Percentiles rank a stretch among this genome's conserved stretches.
Evolutionary conservation across 2,329 filamentous ascomycete species (phyloP).

Genomic region (Fusarium cyanostomum): DNA sequence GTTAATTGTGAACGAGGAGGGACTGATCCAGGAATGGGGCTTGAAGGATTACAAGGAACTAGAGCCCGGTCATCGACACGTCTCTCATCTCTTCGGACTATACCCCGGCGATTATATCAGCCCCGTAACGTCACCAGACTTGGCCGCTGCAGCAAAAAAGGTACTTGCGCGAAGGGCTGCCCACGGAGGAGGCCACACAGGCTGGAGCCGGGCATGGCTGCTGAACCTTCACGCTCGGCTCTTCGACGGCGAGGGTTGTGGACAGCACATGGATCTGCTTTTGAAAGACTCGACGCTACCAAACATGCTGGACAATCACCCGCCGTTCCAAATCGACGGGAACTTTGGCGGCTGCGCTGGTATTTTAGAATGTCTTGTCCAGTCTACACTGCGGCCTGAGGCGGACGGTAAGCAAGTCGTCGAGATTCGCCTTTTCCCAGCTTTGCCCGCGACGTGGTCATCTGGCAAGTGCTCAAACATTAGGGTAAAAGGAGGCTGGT

Average conservation of each 20-base stretch:
- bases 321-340: slow-evolving; percentile 45
- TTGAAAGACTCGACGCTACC: slow-evolving; percentile 26
- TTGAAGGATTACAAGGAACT: slow-evolving; percentile 49
- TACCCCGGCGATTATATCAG: slow-evolving; percentile 52
- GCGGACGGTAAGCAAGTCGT: not conserved
- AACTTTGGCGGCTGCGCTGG: slow-evolving; percentile 43
- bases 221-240: slow-evolving; percentile 60
- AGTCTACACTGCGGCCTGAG: slow-evolving; percentile 16
- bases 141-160: slow-evolving; percentile 43
- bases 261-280: slow-evolving; percentile 29
- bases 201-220: slow-evolving; percentile 62
- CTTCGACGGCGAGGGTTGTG: slow-evolving; percentile 20
- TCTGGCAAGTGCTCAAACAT: slow-evolving; percentile 3
- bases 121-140: slow-evolving; percentile 24
- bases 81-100: slow-evolving; percentile 60
- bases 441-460: slow-evolving; percentile 25
- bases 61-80: slow-evolving; percentile 60
- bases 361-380: slow-evolving; percentile 35
- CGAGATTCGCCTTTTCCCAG: slow-evolving; percentile 29
- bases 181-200: slow-evolving; percentile 57
- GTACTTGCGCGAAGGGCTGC: slow-evolving; percentile 44
- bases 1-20: slow-evolving; percentile 22
- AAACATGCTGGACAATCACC: slow-evolving; percentile 35
- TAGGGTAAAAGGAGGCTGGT: slow-evolving; percentile 22
- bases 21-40: slow-evolving; percentile 53